Base-by-base conservation (phyloP, 2,329 filamentous ascomycete genomes). In the Geosmithia morbida region DNA sequence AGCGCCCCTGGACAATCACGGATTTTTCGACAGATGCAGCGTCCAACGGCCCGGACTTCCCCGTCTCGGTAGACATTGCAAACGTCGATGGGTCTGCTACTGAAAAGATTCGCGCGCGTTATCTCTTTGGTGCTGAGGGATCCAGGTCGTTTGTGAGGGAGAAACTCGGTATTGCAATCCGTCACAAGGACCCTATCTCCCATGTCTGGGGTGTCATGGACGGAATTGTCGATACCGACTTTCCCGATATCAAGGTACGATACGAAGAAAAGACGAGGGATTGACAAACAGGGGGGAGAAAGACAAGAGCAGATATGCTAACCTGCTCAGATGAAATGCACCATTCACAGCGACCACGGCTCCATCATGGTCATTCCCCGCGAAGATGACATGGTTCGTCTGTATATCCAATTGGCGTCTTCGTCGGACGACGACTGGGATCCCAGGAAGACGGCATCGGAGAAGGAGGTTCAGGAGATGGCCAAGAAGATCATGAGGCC, bases 291-390 rank as follows among this genome's bases (percentile, higher is more conserved):
- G 29, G 7, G 6, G n/a, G n/a, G n/a, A n/a, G n/a, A n/a, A n/a
- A n/a, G n/a, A n/a, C n/a, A n/a, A 26, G 22, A 26, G 8, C 4
- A 26, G 8, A 26, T 8, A 26, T 26, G 22, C 47, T 48, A 20
- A 47, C 33, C 3, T 39, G 16, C 16, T 2, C 30, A 50, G 70
- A 82, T 83, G 72, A 83, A 85, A 68, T 85, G 80, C 55, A 85
- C 81, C 1, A 85, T 88, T 50, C 84, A 87, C 59, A 87, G 83
- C 3, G 71, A 77, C 43, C 70, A 81, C 49, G 84, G 85, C 2
- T 87, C 83, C 17, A 81, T 89, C 57, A 85, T 89, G 77, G 80
- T 88, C 4, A 88, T 90, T 49, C 85, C 85, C 1, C 72, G 83
- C 20, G 83, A 86, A 59, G 64, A 76, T 48, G 76, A 79, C 50